Evolutionary conservation across 805 yeast species (phyloP), one percentile per base, ranked within the genome.

Genomic region (Cyberlindnera lachancei): DNA sequence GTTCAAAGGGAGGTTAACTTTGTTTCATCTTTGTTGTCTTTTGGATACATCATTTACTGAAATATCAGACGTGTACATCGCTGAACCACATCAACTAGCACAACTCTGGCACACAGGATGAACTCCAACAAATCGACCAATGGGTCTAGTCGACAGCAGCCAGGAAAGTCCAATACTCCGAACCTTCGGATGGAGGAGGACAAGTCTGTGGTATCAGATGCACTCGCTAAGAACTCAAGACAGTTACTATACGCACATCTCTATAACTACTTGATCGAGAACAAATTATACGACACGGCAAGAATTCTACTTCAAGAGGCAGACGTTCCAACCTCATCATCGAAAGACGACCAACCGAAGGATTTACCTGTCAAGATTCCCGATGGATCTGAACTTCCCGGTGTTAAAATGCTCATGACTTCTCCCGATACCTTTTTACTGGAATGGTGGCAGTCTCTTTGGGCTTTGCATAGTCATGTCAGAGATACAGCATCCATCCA

Each of bases 391-490:
- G 48, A 53, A 22, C 42, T 52, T 14, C 46, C 59, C 4, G 53
- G 54, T 14, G 56, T 59, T 3, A 56, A 63, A 35, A 64, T 62
- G 65, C 47, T 65, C 23, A 61, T 62, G 56, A 54, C 61, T 20
- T 55, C 64, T 2, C 59, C 62, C 4, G 72, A 68, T 15, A 61
- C 74, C 0, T 70, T 70, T 38, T 48, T 73, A 11, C 48, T 67
- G 29, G 77, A 73, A 40, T 73, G 79, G 79, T 73, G 77, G 75
- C 61, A 64, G 31, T 52, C 66, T 8, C 44, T 73, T 11, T 66
- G 73, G 69, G 57, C 68, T 12, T 36, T 68, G n/a, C 73, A 70
- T 40, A 57, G 66, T 8, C 64, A 60, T 31, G 62, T 71, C 5
- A 60, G 63, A 33, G 49, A 49, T 5, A 49, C 58, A 2, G 56